Evolutionary conservation across 75 land plant species (phyloP), one percentile per base, ranked within the genome.

Genomic region (Pinus tabuliformis): DNA sequence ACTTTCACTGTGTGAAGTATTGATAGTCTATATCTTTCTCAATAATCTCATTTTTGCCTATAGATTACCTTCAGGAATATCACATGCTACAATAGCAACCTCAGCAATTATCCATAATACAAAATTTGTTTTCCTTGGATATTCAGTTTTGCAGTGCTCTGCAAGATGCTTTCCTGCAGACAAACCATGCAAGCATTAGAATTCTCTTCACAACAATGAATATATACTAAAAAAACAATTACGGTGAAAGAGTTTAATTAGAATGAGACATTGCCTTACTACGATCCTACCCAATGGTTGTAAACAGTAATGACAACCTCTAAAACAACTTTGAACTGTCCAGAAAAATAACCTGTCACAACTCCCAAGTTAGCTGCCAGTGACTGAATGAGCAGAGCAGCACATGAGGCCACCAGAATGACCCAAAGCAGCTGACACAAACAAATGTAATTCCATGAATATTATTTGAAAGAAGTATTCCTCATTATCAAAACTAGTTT

Each of bases 61-160:
- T 28, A 58, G 8, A 59, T 22, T 57, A 92, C 95, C 93, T 91
- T 93, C 95, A 39, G 95, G 95, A 76, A 93, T 91, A 75, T 93
- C 95, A 80, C 89, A 86, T 66, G 95, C 95, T 36, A 93, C 84
- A 11, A 93, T 83, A 9, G 89, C 85, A 73, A 91, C 76, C 79
- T 93, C 95, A 70, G 95, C 93, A 76, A 91, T 68, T 66, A 93
- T 61, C 95, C 95, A 93, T 26, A 93, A 70, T 26, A 85, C 74
- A 59, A 85, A 83, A 57, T 83, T 93, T 20, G 85, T 75, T 3
- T 80, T 75, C 49, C 70, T 84, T 65, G 89, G 78, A 70, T 93
- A 93, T 36, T 93, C 95, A 57, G 62, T 70, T 83, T 88, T 82
- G 73, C 93, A 93, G 66, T 91, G 95, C 78, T 93, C 95, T 20